Percentiles rank a stretch among this genome's conserved stretches.
Evolutionary conservation across 2,329 filamentous ascomycete genomes (phyloP).

Genomic region (Claviceps arundinis): DNA sequence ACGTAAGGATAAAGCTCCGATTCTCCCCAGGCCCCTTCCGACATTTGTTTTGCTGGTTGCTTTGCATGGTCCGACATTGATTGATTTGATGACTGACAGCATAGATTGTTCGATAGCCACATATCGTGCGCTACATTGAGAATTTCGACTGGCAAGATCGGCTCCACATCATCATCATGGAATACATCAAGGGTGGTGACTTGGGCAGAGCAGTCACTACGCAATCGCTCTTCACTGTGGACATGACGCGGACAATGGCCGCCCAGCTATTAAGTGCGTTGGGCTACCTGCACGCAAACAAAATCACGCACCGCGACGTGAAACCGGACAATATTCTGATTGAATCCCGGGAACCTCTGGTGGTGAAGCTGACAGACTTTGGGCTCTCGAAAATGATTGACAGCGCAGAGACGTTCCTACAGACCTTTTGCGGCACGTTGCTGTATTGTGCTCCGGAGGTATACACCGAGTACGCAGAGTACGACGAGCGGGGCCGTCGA

Average conservation of each 20-base stretch:
- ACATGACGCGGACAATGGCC: constrained; percentile 57
- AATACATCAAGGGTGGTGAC: constrained; percentile 73
- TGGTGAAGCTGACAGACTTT: constrained; percentile 90
- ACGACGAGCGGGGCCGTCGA: constrained; percentile 56
- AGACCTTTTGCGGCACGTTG: constrained; percentile 92
- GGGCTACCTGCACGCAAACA: constrained; percentile 71
- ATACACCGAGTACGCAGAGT: constrained; percentile 60
- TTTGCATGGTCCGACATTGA: not conserved
- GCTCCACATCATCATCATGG: constrained; percentile 96
- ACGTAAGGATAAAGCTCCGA: constrained; percentile 42
- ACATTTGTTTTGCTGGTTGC: too few relatives aligned
- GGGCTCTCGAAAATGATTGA: constrained; percentile 90
- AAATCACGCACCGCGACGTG: constrained; percentile 95
- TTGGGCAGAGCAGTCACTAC: constrained; percentile 58
- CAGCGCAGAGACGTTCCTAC: constrained; percentile 79
- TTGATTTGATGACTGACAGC: not conserved
- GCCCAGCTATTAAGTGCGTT: constrained; percentile 68
- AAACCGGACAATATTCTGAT: constrained; percentile 98
- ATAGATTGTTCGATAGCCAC: constrained; percentile 39
- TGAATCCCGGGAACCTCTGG: constrained; percentile 54
- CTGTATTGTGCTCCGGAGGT: constrained; percentile 96
- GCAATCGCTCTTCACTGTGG: constrained; percentile 51
- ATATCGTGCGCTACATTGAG: constrained; percentile 86
- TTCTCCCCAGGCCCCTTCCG: not conserved
- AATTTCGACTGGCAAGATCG: constrained; percentile 70